Conservation (phyloP, 495 filamentous ascomycete species). For the Neurospora sp. region DNA sequence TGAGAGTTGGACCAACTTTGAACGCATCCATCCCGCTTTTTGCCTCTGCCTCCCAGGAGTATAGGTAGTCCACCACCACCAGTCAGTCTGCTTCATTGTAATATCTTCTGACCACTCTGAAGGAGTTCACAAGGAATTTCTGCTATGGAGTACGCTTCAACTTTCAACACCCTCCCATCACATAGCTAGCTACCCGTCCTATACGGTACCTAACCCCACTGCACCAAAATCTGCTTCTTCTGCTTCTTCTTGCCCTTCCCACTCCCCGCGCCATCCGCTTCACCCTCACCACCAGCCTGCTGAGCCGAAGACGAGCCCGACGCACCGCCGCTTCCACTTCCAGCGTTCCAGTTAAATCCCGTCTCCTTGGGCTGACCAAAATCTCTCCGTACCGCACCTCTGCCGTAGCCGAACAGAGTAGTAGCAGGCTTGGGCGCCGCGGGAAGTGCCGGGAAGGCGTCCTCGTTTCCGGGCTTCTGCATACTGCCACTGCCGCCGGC, state of each 20-base stretch:
- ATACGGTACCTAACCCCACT: constrained; percentile 33
- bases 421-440: constrained; percentile 67
- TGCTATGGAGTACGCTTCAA: neutral
- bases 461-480: constrained; percentile 21
- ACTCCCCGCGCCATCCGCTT: constrained; percentile 18
- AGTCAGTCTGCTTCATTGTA: neutral
- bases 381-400: constrained; percentile 60
- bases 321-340: constrained; percentile 8
- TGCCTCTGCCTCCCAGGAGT: too few relatives aligned
- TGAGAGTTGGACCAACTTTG: too few relatives aligned
- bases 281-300: constrained; percentile 2
- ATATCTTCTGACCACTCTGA: too few relatives aligned
- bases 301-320: neutral
- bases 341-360: constrained; percentile 27
- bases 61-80: neutral
- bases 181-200: neutral
- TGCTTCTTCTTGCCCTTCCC: constrained; percentile 59
- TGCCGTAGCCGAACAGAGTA: constrained; percentile 69
- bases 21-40: too few relatives aligned
- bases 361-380: constrained; percentile 32
- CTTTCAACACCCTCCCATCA: neutral
- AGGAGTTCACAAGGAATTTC: too few relatives aligned
- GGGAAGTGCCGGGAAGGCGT: constrained; percentile 77
- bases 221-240: constrained; percentile 69
- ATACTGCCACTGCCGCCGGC: neutral